Percentiles rank a stretch among this genome's conserved stretches.
Evolutionary conservation across 2,329 filamentous ascomycete genomes (phyloP).

Genomic region (Thielaviopsis musarum): DNA sequence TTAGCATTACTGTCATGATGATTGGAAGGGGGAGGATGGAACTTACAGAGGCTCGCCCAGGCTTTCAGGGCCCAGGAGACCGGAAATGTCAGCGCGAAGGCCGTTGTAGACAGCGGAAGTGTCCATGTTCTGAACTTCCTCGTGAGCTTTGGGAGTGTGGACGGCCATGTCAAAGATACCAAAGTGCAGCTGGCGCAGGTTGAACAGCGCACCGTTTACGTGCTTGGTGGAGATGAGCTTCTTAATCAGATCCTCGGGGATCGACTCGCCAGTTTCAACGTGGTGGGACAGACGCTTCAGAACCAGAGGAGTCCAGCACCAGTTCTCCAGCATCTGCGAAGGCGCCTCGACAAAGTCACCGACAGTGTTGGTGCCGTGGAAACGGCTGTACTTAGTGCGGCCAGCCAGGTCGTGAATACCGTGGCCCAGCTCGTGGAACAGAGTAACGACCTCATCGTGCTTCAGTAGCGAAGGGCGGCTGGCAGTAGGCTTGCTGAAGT

Average conservation of each 20-base stretch:
- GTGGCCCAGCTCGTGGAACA: constrained; percentile 64
- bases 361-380: constrained; percentile 50
- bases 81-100: constrained; percentile 52
- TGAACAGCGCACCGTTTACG: constrained; percentile 65
- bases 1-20: background rate
- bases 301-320: constrained; percentile 54
- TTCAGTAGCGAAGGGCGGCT: constrained; percentile 66
- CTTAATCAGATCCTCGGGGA: constrained; percentile 58
- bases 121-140: constrained; percentile 48
- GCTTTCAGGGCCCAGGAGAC: constrained; percentile 57
- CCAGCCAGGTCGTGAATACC: constrained; percentile 54
- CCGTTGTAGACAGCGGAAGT: constrained; percentile 54
- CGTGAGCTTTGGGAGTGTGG: constrained; percentile 53
- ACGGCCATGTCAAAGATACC: constrained; percentile 74
- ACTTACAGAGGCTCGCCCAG: constrained; percentile 38
- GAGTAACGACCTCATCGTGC: constrained; percentile 66
- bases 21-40: background rate
- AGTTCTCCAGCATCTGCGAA: constrained; percentile 59
- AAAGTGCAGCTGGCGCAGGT: constrained; percentile 62
- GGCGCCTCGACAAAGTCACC: constrained; percentile 57
- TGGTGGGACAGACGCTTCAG: constrained; percentile 53
- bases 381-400: constrained; percentile 44
- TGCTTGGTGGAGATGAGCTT: constrained; percentile 63
- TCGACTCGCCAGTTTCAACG: constrained; percentile 51
- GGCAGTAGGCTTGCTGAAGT: constrained; percentile 64